Evolutionary conservation across 73 alveolate species (phyloP), one percentile per base, ranked within the genome.

Genomic region (Paramecium tetraurelia): DNA sequence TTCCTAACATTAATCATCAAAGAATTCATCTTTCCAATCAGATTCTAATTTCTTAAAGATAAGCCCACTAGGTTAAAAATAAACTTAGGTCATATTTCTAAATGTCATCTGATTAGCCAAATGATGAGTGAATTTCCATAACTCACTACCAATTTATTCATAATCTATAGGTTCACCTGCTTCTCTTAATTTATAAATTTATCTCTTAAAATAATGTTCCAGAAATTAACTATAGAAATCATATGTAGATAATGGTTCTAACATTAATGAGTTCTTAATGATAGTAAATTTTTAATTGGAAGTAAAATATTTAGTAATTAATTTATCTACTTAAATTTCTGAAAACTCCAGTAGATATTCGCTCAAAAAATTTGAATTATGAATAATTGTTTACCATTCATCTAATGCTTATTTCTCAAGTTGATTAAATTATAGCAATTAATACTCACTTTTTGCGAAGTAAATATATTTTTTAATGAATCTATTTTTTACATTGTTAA

Each of bases 1-100:
- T 21, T 75, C 59, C n/a, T 29, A 21, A 33, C 59, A 29, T 31
- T 75, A 14, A 75, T 75, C 59, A 35, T 36, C 22, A 75, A 75
- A 75, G 31, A 33, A 35, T 12, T 75, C 87, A 75, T 75, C 87
- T 4, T 75, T 40, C 87, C 87, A 75, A 75, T 33, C 58, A 21
- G 11, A 9, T 40, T 75, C 58, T 75, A 8, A 21, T 40, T 75
- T 75, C 12, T 75, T 33, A 35, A 36, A 75, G 2, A 75, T 33
- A 11, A 33, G 16, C 12, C 87, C 63, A 21, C 48, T 33, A 12
- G 57, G 38, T 40, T 75, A 36, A 75, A 31, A 75, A 16, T 75
- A 33, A 2, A 36, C 87, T 75, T 75, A 36, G 38, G 87, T 75
- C 59, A 36, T 33, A 75, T 75, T 75, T 24, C 5, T 4, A 7